Evolutionary conservation across 345 rosid genomes (phyloP).

Genomic region (Excoecaria agallocha): DNA sequence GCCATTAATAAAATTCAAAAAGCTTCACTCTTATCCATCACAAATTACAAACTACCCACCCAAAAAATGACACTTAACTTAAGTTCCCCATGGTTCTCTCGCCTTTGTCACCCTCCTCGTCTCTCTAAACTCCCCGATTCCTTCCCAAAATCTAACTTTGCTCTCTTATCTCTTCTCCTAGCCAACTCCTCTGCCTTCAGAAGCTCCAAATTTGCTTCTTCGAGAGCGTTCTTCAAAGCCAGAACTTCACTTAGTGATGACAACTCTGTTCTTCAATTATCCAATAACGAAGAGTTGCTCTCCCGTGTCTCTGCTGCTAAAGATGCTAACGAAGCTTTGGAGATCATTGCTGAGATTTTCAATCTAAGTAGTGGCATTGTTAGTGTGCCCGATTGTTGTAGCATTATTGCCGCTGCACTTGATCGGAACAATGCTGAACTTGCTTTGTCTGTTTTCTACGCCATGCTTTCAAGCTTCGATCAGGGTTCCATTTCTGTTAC

Average conservation of each 20-base stretch:
- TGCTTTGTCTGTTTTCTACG: constrained; percentile 76
- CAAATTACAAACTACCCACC: no score
- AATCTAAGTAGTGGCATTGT: constrained; percentile 45
- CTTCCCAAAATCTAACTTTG: constrained; percentile 25
- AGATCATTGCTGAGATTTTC: constrained; percentile 36
- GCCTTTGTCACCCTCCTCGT: constrained; percentile 19
- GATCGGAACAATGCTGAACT: constrained; percentile 67
- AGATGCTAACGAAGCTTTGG: constrained; percentile 66
- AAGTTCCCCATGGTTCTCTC: constrained; percentile 42
- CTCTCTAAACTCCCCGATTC: constrained; percentile 32
- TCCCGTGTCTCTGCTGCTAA: constrained; percentile 45
- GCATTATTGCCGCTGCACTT: constrained; percentile 57
- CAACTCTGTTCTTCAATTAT: constrained; percentile 18
- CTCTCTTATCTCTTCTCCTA: constrained; percentile 33
- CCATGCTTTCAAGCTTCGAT: constrained; percentile 86
- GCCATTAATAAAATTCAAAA: neutral
- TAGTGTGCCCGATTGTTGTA: constrained; percentile 48
- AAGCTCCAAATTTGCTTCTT: neutral
- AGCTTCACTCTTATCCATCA: neutral
- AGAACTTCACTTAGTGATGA: constrained; percentile 41
- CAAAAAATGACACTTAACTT: constrained; percentile 28
- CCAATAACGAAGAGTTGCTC: constrained; percentile 39
- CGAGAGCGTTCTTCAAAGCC: constrained; percentile 14
- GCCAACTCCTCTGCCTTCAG: constrained; percentile 19
- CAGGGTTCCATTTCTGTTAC: constrained; percentile 39